These are phyloP conservation scores for Colletotrichum brevisporum DNA, from an alignment of 2,329 filamentous ascomycete genomes.

Conservation along the genomic window DNA sequence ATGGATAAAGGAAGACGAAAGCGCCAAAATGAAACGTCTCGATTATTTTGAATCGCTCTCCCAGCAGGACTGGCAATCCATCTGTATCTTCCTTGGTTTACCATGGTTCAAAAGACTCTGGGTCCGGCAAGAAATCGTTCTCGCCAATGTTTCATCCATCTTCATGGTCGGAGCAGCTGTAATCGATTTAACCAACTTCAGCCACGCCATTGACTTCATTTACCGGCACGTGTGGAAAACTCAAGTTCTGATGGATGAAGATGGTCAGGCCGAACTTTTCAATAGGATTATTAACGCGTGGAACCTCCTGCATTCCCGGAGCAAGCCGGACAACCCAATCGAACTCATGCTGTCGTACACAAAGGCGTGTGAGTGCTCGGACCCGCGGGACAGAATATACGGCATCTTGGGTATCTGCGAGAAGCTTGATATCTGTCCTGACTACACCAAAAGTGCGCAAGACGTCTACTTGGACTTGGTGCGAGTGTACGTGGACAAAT, in stretches of 20 bases:
- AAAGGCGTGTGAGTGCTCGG: background rate
- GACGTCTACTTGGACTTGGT: background rate
- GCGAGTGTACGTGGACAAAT: background rate
- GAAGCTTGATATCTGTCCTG: accelerated
- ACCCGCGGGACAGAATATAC: slow-evolving; percentile 8
- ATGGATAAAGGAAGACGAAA: background rate
- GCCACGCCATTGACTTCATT: background rate
- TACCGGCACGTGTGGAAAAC: background rate
- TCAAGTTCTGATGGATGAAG: background rate
- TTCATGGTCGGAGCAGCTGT: background rate
- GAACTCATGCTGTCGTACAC: background rate
- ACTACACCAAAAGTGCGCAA: background rate
- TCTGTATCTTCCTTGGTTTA: background rate
- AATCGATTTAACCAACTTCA: background rate
- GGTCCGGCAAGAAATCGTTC: background rate
- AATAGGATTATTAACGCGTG: too few relatives aligned
- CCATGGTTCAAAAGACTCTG: slow-evolving; percentile 12
- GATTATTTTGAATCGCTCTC: background rate
- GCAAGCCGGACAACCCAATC: background rate
- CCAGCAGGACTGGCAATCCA: background rate
- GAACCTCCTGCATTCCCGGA: background rate
- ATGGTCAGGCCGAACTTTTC: background rate
- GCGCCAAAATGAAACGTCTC: background rate
- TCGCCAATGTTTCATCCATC: background rate
- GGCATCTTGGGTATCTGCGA: background rate